phyloP scores from a whole-genome alignment of 2,329 filamentous ascomycete genomes.

The Fusarium sp. region DNA sequence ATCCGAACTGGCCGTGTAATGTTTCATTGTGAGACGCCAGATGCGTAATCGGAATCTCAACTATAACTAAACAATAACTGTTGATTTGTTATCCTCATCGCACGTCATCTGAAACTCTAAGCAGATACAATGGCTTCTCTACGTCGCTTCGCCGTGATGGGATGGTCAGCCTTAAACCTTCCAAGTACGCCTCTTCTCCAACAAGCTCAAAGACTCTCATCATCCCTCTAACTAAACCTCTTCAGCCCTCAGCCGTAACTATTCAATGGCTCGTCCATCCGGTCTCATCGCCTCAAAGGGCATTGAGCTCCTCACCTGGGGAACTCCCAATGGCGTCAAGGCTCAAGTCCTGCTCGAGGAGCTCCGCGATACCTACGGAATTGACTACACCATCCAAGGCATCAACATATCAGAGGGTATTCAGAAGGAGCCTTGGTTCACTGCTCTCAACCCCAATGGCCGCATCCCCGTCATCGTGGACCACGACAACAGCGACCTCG shows the following conservation, averaged over 20 bases:
- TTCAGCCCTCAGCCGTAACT: background rate
- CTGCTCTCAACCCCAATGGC: conserved; percentile 70
- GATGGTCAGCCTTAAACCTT: background rate
- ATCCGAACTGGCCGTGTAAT: background rate
- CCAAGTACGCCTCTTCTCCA: background rate
- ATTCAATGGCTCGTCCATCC: conserved; percentile 52
- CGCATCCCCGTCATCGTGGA: conserved; percentile 74
- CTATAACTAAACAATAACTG: background rate
- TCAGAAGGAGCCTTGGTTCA: conserved; percentile 76
- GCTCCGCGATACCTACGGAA: conserved; percentile 71
- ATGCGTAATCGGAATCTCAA: background rate
- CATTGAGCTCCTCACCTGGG: conserved; percentile 71
- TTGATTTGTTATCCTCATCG: background rate
- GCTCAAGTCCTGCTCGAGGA: conserved; percentile 72
- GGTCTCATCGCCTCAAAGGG: conserved; percentile 71
- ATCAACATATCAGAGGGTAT: conserved; percentile 71
- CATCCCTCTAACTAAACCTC: background rate
- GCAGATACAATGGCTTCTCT: conserved; percentile 6
- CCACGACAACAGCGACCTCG: conserved; percentile 69
- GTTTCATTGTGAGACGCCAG: too few relatives aligned
- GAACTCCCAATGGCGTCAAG: conserved; percentile 67
- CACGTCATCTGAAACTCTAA: background rate
- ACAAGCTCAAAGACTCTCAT: background rate
- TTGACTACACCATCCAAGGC: conserved; percentile 67
- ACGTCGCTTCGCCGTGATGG: background rate